phyloP scores from a whole-genome alignment of 2,329 filamentous ascomycete genomes.

The Colletotrichum viniferum region DNA sequence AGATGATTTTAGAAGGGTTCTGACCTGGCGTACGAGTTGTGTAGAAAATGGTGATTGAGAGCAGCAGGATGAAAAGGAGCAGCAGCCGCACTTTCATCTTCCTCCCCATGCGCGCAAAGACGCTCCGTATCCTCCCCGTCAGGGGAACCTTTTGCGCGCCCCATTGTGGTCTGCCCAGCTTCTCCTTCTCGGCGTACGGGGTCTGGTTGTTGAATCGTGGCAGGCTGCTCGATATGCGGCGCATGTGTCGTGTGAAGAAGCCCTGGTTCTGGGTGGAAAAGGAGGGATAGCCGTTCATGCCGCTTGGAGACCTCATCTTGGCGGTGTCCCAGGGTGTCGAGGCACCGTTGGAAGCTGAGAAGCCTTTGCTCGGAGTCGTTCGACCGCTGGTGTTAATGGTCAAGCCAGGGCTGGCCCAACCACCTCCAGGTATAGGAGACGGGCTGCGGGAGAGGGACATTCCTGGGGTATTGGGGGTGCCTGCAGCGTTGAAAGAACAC shows the following conservation, averaged over 20 bases:
- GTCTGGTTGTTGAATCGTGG: constrained; percentile 68
- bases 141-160: constrained; percentile 49
- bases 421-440: constrained; percentile 81
- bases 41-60: constrained; percentile 70
- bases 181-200: constrained; percentile 79
- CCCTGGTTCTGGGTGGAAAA: constrained; percentile 83
- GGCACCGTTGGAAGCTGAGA: constrained; percentile 55
- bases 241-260: constrained; percentile 86
- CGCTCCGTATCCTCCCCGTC: constrained; percentile 49
- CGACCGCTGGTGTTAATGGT: constrained; percentile 72
- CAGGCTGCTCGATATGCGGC: constrained; percentile 78
- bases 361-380: constrained; percentile 66
- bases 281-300: constrained; percentile 76
- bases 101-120: constrained; percentile 60
- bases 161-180: constrained; percentile 66
- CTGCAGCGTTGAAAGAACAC: constrained; percentile 35
- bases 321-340: constrained; percentile 82
- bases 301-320: constrained; percentile 72
- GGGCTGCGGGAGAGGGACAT: constrained; percentile 92
- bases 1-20: not conserved
- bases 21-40: constrained; percentile 72
- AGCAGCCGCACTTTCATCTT: constrained; percentile 69
- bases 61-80: constrained; percentile 62
- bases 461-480: constrained; percentile 57
- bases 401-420: constrained; percentile 85